A percentile compares a stretch with the other conserved stretches of the same genome.
These are phyloP conservation scores for Fusarium solani-melongenae DNA, from an alignment of 2,329 filamentous ascomycete genomes.

Conservation along the genomic window DNA sequence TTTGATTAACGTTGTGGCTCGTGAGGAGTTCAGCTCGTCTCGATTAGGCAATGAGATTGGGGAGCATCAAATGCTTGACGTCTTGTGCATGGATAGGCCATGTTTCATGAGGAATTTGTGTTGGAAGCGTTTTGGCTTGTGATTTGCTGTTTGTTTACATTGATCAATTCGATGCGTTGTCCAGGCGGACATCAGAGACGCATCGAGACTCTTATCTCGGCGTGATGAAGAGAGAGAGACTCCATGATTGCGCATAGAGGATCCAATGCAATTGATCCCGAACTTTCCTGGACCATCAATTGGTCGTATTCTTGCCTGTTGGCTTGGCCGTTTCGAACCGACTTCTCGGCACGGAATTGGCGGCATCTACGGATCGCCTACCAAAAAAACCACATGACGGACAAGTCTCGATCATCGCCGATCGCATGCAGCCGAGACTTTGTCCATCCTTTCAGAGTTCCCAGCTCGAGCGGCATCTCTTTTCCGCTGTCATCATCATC, in stretches of 20 bases:
- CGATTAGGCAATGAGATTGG: constrained; percentile 16
- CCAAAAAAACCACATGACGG: background rate
- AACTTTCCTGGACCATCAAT: background rate
- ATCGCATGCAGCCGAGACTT: constrained; percentile 21
- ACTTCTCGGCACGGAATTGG: constrained; percentile 24
- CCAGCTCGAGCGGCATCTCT: constrained; percentile 20
- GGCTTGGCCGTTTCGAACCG: constrained; percentile 4
- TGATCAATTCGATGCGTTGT: constrained; percentile 34
- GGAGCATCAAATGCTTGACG: constrained; percentile 7
- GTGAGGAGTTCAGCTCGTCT: constrained; percentile 28
- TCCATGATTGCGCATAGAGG: background rate
- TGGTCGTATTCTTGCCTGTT: background rate
- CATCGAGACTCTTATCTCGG: background rate
- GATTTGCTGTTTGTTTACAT: constrained; percentile 17
- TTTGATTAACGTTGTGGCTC: constrained; percentile 35
- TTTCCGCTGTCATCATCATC: constrained; percentile 10
- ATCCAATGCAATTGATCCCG: background rate
- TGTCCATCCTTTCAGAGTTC: background rate
- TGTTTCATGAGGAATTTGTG: constrained; percentile 25
- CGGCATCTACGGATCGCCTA: constrained; percentile 7
- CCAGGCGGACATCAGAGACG: constrained; percentile 1
- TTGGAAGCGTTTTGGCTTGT: constrained; percentile 2
- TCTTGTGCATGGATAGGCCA: constrained; percentile 18
- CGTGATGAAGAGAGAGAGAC: background rate
- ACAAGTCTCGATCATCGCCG: constrained; percentile 31